These are phyloP conservation scores for Trametes sanguinea DNA, from an alignment of 768 basidiomycete species.

Conservation along the genomic window DNA sequence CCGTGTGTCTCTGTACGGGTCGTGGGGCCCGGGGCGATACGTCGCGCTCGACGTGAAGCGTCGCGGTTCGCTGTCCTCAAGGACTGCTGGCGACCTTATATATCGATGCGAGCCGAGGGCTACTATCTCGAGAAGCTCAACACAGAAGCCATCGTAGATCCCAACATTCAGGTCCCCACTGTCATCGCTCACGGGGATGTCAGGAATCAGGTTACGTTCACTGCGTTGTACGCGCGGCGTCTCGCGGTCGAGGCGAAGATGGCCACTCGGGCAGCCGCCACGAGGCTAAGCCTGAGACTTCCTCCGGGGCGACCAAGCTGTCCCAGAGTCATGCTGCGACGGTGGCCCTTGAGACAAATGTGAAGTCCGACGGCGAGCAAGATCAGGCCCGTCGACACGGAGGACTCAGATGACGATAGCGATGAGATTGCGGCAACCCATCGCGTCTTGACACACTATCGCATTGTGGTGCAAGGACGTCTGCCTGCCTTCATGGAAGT, in stretches of 20 bases:
- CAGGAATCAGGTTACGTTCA: background rate
- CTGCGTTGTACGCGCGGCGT: background rate
- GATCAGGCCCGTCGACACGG: background rate
- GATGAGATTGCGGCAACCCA: no score
- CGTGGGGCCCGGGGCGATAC: slow-evolving; percentile 17
- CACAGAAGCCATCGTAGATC: background rate
- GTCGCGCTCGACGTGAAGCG: slow-evolving; percentile 10
- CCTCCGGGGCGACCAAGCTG: background rate
- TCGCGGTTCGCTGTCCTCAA: slow-evolving; percentile 16
- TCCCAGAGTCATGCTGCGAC: background rate
- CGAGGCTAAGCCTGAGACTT: no score
- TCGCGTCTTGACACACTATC: slow-evolving; percentile 11
- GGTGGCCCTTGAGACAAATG: background rate
- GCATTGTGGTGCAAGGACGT: slow-evolving; percentile 16
- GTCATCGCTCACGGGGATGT: slow-evolving; percentile 11
- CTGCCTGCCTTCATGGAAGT: slow-evolving; percentile 1
- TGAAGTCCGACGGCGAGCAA: background rate
- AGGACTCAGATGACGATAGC: background rate
- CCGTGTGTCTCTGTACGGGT: slow-evolving; percentile 2
- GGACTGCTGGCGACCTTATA: slow-evolving; percentile 18
- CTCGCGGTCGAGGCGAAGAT: no score
- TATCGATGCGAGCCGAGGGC: background rate
- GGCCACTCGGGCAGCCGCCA: no score
- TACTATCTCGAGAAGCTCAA: slow-evolving; percentile 3
- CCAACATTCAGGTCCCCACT: background rate